phyloP scores from a whole-genome alignment of 148 eudicot species.

The Nepenthes mirabilis region DNA sequence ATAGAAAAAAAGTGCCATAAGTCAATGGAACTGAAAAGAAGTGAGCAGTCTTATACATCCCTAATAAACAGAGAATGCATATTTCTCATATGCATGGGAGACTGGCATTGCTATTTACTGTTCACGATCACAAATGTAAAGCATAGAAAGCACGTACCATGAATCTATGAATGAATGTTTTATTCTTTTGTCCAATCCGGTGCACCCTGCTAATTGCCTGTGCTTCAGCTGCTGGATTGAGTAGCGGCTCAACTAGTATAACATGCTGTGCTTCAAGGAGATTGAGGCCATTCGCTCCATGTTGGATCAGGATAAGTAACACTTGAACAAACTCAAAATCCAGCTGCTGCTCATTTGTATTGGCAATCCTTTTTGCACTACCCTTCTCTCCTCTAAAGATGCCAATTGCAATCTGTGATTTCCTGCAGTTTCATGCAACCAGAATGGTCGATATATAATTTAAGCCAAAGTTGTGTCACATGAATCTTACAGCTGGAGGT shows the following conservation, averaged over 20 bases:
- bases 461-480: not conserved
- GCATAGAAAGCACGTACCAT: conserved; percentile 25
- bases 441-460: not conserved
- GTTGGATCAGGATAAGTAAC: conserved; percentile 62
- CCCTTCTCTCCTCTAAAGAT: conserved; percentile 53
- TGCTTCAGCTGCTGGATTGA: conserved; percentile 95
- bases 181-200: conserved; percentile 72
- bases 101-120: too few species aligned
- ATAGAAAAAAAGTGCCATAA: too few species aligned
- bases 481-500: too few species aligned
- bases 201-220: conserved; percentile 95
- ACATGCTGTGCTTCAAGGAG: conserved; percentile 97
- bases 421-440: conserved; percentile 31
- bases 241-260: conserved; percentile 84
- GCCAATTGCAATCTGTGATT: conserved; percentile 63
- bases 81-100: too few species aligned
- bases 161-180: conserved; percentile 82
- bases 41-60: too few species aligned
- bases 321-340: conserved; percentile 48
- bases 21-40: too few species aligned
- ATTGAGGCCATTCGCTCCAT: conserved; percentile 95
- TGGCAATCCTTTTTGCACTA: conserved; percentile 12
- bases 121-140: too few species aligned
- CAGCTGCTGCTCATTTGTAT: conserved; percentile 8
- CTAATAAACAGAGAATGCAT: too few species aligned